Evolutionary conservation across 257 asterid species (phyloP).

Genomic region (Solanum ossicruentum): DNA sequence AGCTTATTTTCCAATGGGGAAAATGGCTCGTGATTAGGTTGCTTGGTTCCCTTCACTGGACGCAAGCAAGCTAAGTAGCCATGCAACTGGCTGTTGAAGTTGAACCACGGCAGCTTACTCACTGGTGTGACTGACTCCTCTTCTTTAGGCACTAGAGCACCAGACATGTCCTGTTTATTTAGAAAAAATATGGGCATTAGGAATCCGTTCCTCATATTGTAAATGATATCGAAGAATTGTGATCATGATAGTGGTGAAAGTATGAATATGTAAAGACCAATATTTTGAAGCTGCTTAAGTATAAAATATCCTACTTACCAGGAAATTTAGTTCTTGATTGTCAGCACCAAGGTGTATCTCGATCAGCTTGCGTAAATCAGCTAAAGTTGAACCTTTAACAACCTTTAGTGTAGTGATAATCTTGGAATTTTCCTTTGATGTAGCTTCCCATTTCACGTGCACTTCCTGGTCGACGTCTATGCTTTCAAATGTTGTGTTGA

Average conservation of each 20-base stretch:
- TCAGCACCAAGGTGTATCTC: constrained; percentile 59
- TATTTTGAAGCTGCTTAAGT: not conserved
- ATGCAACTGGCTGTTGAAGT: constrained; percentile 42
- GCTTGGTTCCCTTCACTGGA: constrained; percentile 20
- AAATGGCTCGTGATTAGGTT: constrained; percentile 26
- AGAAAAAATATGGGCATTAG: not conserved
- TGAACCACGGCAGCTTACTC: constrained; percentile 56
- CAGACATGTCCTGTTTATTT: constrained; percentile 44
- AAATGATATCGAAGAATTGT: not conserved
- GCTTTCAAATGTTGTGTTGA: constrained; percentile 5
- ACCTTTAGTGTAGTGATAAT: constrained; percentile 52
- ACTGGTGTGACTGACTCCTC: constrained; percentile 34
- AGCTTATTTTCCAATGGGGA: constrained; percentile 44
- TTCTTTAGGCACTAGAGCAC: constrained; percentile 58
- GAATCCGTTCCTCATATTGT: not conserved
- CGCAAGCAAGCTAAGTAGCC: constrained; percentile 53
- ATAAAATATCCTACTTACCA: constrained; percentile 31
- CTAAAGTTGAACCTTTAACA: constrained; percentile 53
- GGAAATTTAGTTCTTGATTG: constrained; percentile 49
- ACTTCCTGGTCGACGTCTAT: constrained; percentile 25
- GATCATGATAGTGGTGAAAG: not conserved
- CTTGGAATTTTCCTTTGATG: constrained; percentile 59
- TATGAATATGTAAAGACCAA: not conserved
- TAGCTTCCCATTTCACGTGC: constrained; percentile 76
- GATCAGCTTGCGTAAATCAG: constrained; percentile 66